Conservation (phyloP, 2,329 filamentous ascomycete genomes). For the Fusarium pseudocircinatum region DNA sequence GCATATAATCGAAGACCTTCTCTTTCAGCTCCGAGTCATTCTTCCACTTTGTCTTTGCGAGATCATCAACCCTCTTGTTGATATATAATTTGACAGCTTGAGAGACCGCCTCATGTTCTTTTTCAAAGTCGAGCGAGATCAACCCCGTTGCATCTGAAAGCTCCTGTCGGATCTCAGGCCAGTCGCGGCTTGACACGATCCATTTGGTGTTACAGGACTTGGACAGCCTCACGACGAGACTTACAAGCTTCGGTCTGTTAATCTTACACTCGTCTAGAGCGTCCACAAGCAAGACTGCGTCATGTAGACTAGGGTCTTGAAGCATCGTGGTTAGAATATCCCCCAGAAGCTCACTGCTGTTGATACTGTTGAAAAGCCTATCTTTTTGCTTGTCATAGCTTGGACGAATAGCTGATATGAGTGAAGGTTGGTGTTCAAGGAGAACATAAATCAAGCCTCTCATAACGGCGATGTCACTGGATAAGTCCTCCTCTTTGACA, state of each 20-base stretch:
- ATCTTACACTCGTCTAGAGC: rapidly evolving
- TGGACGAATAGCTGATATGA: rapidly evolving
- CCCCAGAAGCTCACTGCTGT: rapidly evolving
- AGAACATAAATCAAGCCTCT: background rate
- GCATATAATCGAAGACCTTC: rapidly evolving
- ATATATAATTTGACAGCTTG: background rate
- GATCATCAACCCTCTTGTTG: background rate
- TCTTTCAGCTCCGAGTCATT: background rate
- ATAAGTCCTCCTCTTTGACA: background rate
- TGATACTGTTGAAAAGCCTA: rapidly evolving
- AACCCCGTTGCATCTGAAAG: rapidly evolving
- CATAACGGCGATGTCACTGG: rapidly evolving
- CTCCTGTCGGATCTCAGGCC: rapidly evolving
- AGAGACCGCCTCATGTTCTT: rapidly evolving
- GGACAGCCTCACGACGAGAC: rapidly evolving
- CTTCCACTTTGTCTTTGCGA: rapidly evolving
- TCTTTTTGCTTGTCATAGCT: background rate
- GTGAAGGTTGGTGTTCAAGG: rapidly evolving
- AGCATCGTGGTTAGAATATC: rapidly evolving
- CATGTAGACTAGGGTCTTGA: rapidly evolving
- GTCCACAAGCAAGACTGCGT: rapidly evolving
- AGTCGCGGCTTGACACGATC: rapidly evolving
- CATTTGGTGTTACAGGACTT: rapidly evolving
- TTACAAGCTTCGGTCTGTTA: rapidly evolving
- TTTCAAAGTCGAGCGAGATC: rapidly evolving